Percentiles rank a stretch among this genome's conserved stretches.
Conservation (phyloP, 352 stramenopile species). For the Aphanomyces astaci region DNA sequence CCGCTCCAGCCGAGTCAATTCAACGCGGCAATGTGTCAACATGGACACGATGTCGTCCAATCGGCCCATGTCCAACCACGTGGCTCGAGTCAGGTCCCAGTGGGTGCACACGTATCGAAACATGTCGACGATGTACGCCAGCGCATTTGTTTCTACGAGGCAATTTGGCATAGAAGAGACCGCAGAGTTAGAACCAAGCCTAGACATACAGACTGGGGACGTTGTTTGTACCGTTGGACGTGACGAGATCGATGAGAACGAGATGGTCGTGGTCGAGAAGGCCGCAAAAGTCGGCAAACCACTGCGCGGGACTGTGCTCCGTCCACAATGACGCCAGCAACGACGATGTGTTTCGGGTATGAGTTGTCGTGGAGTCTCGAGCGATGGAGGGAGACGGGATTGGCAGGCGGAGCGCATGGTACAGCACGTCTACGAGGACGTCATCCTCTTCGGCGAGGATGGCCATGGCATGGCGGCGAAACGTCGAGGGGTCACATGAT, state of each 20-base stretch:
- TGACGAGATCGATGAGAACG: conserved; percentile 10
- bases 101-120: neutral
- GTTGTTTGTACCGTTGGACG: conserved; percentile 1
- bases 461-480: neutral
- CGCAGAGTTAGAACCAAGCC: no score
- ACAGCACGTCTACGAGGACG: neutral
- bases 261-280: conserved; percentile 8
- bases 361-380: no score
- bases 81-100: neutral
- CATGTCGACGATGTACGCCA: conserved; percentile 3
- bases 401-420: neutral
- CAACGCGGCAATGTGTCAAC: neutral
- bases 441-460: conserved; percentile 15
- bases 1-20: neutral
- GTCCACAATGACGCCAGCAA: neutral
- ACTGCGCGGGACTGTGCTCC: neutral
- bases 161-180: no score
- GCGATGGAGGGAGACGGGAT: neutral
- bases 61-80: neutral
- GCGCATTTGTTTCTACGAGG: conserved; percentile 13
- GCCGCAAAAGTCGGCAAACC: conserved; percentile 14
- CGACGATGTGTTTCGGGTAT: no score
- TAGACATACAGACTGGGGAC: neutral
- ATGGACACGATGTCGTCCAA: neutral
- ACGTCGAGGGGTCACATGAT: neutral